Conservation (phyloP, 257 asterid genomes). For the Fraxinus pennsylvanica region DNA sequence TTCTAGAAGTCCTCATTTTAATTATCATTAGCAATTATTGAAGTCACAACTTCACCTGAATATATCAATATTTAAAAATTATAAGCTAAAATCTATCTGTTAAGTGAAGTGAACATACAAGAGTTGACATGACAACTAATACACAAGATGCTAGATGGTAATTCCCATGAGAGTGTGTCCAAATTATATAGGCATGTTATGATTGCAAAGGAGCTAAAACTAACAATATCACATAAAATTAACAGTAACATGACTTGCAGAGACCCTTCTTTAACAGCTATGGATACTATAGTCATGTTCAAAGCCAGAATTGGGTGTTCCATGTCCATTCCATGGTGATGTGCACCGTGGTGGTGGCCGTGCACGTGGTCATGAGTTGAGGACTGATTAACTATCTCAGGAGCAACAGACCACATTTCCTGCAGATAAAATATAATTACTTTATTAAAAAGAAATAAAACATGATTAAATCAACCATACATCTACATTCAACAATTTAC, state of each 20-base stretch:
- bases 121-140: background rate
- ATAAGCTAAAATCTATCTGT: background rate
- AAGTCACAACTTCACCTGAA: background rate
- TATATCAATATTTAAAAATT: background rate
- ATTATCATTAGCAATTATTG: background rate
- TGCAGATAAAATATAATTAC: conserved; percentile 32
- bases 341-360: conserved; percentile 55
- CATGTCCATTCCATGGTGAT: conserved; percentile 86
- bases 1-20: background rate
- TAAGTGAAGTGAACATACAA: conserved; percentile 10
- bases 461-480: background rate
- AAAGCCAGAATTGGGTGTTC: conserved; percentile 86
- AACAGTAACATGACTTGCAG: conserved; percentile 27
- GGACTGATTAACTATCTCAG: conserved; percentile 62
- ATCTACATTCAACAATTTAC: background rate
- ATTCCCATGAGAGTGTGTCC: background rate
- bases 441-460: background rate
- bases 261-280: conserved; percentile 97
- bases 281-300: conserved; percentile 74
- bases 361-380: conserved; percentile 47
- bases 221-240: background rate
- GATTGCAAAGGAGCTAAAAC: conserved; percentile 9
- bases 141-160: background rate
- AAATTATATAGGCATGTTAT: background rate
- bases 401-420: conserved; percentile 67